Base-by-base conservation (phyloP, 1,284 basidiomycete genomes). In the Trichosporon sp. region DNA sequence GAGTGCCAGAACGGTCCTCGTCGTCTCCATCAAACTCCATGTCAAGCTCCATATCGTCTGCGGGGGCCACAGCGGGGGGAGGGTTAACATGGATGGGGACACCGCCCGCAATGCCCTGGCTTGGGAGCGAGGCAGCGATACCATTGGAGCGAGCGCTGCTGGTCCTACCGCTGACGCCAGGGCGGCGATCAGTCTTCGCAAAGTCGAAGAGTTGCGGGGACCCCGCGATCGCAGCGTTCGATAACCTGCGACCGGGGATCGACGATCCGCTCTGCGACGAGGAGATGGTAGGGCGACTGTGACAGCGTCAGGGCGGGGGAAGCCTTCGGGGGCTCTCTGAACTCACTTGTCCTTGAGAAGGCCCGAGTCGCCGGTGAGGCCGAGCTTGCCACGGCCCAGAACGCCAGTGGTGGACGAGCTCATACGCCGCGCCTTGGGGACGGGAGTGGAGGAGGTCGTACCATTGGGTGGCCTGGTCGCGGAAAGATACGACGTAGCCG, bases 381-480 rank as follows among this genome's bases (percentile, higher is more conserved):
- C 77, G 11, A 77, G 62, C 60, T 79, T 79, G 23, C 77, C 77
- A 44, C 77, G 69, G 23, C 75, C 76, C 8, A 79, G 68, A 4
- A 74, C 76, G n/a, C 74, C 75, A n/a, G 74, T 74, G 1, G 77
- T 78, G 10, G 73, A 75, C n/a, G 71, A 75, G 62, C 73, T 78
- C 73, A 78, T 78, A 58, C 73, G 59, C 36, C 75, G 65, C 14
- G 74, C 65, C 64, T 74, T 77, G 8, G 34, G 33, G 40, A 52
- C 58, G 29, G 57, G 25, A 34, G 56, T 63, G n/a, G 46, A 36
- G 19, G 52, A n/a, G 21, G 37, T 56, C 54, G 46, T 16, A 31
- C 36, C 19, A 40, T 63, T 63, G 66, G 67, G 29, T 65, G 66
- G 78, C 56, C 74, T 68, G 3, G 77, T 73, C 9, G 73, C 69